Evolutionary conservation across 2,329 filamentous ascomycete species (phyloP).

Genomic region (Phaeosphaeriaceae sp.): DNA sequence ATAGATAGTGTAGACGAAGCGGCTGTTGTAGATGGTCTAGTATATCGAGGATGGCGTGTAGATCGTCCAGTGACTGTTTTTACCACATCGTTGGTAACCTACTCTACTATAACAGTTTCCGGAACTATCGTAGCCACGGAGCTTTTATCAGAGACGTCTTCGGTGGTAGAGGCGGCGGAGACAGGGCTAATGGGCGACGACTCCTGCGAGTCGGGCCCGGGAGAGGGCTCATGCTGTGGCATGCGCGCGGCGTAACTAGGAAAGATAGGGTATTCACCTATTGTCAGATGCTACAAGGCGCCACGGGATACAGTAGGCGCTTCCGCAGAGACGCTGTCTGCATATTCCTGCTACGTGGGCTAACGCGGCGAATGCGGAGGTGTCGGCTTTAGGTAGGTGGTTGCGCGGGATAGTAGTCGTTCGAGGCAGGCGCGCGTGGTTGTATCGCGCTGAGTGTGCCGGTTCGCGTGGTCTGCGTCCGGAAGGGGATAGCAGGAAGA

Average conservation of each 20-base stretch:
- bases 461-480: constrained; percentile 30
- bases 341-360: constrained; percentile 31
- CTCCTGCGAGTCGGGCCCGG: constrained; percentile 25
- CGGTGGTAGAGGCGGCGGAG: constrained; percentile 27
- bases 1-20: constrained; percentile 10
- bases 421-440: constrained; percentile 25
- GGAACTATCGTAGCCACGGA: constrained; percentile 51
- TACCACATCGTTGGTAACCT: constrained; percentile 74
- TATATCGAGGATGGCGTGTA: constrained; percentile 24
- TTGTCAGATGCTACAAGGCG: constrained; percentile 47
- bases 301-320: constrained; percentile 48
- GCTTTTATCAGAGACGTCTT: constrained; percentile 41
- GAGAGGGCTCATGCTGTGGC: constrained; percentile 26
- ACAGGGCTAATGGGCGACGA: constrained; percentile 21
- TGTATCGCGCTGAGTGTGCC: constrained; percentile 31
- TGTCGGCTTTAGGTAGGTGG: constrained; percentile 32
- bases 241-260: constrained; percentile 27
- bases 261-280: constrained; percentile 46
- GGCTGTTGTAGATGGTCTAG: constrained; percentile 24
- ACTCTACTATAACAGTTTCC: constrained; percentile 75
- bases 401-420: constrained; percentile 7
- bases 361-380: constrained; percentile 44
- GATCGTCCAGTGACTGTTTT: constrained; percentile 42
- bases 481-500: constrained; percentile 28
- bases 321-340: constrained; percentile 49